Conservation (phyloP, 139 green algal species). For the Yamagishiella unicocca region DNA sequence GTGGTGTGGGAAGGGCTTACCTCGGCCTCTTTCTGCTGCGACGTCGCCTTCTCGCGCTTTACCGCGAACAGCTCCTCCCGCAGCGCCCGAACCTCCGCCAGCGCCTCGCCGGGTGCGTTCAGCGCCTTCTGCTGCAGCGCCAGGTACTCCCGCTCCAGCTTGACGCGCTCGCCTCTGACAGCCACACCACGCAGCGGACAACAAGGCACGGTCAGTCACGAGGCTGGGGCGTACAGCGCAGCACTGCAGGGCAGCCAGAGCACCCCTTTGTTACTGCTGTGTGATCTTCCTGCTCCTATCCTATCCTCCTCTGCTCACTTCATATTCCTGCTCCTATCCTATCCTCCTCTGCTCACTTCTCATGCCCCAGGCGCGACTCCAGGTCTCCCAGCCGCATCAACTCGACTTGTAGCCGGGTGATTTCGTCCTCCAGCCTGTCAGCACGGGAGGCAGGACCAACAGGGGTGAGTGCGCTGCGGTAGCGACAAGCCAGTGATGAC, state of each 20-base stretch:
- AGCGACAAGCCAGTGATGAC: too few species aligned
- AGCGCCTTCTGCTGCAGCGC: constrained; percentile 66
- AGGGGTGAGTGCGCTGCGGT: too few species aligned
- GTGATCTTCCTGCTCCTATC: too few species aligned
- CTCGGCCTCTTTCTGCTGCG: constrained; percentile 69
- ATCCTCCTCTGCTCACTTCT: constrained; percentile 40
- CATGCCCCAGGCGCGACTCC: constrained; percentile 44
- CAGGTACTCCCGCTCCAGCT: constrained; percentile 76
- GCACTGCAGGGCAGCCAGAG: too few species aligned
- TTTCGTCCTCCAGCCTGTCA: constrained; percentile 60
- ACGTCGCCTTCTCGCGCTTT: constrained; percentile 63
- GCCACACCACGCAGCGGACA: too few species aligned
- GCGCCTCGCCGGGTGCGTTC: constrained; percentile 51
- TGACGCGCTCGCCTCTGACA: constrained; percentile 71
- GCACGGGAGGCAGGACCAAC: too few species aligned
- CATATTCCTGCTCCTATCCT: too few species aligned
- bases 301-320: constrained; percentile 34
- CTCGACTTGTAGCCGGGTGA: constrained; percentile 56
- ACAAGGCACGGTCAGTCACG: too few species aligned
- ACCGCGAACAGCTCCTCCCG: constrained; percentile 69
- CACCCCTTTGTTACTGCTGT: too few species aligned
- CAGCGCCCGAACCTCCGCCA: constrained; percentile 65
- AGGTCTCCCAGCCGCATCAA: constrained; percentile 48
- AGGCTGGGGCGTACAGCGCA: too few species aligned
- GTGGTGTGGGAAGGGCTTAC: constrained; percentile 27